Base-by-base conservation (phyloP, 2,329 filamentous ascomycete species). In the Boeremia exigua region DNA sequence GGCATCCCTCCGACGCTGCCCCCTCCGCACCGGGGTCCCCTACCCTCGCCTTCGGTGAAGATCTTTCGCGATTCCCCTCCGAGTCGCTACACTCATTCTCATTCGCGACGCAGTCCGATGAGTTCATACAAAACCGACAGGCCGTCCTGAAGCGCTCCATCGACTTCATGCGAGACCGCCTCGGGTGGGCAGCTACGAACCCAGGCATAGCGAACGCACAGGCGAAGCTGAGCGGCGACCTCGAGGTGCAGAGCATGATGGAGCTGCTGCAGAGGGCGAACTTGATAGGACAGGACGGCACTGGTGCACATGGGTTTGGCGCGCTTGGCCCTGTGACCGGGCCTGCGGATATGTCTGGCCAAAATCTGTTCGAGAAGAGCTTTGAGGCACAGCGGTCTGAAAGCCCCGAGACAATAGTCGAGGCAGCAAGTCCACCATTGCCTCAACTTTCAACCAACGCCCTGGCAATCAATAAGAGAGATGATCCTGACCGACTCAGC, bases 1-100 rank as follows among this genome's bases (percentile, higher is more conserved):
- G 70, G 50, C 72, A 68, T 32, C 69, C 73, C 29, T 75, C 73
- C n/a, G 83, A 82, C 39, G 81, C 83, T 14, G 72, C 86, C 25
- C 79, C 84, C 8, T 81, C 86, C n/a, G 87, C 83, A 6, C 87
- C 88, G 23, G 80, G 82, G 17, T 92, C 92, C 19, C 91, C 92
- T 23, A 66, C 69, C 6, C 69, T 90, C 37, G 80, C 85, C 59
- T 92, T 92, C 71, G 85, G 87, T 69, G 95, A 98, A 79, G 95
- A 99, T 72, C 84, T 99, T 40, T 88, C 88, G 40, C 88, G 93
- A 46, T 99, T 99, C 73, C 94, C 95, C 1, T 92, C 91, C 66
- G 95, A 99, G 74, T 99, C 95, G 6, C 81, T 99, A 42, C 95
- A 99, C 77, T 99, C 95, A 1, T 99, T 99, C 79, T 98, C 94